Evolutionary conservation across 495 filamentous ascomycete species (phyloP), one percentile per base, ranked within the genome.

Genomic region (Aspergillus diversus): DNA sequence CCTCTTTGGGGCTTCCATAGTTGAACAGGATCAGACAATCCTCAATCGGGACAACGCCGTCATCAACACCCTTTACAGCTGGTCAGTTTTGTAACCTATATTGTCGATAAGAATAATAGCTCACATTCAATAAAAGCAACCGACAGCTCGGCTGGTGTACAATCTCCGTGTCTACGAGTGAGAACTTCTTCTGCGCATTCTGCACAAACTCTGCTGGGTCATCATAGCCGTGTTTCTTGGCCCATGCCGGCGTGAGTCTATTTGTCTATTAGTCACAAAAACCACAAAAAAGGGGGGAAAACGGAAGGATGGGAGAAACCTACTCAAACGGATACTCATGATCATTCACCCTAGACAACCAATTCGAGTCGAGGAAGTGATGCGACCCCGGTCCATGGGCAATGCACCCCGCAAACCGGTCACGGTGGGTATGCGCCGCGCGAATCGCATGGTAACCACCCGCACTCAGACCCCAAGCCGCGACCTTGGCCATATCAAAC

Each of bases 381-480:
- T 93, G 90, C 50, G 76, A 79, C 0, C 90, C 90, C 8, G 89
- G 89, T 0, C 90, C 90, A 71, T 90, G 86, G 32, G 89, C 88
- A n/a, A 92, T 82, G 16, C 74, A 79, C 0, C 89, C 90, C 0
- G 70, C 72, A 7, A 94, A 71, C 9, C 76, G 65, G 1, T 86
- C 77, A 17, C 76, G 73, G 69, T 92, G 90, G 53, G 88, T 92
- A 71, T 90, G 86, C 58, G 90, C 89, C 8, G 90, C 81, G 12
- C 91, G 82, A 37, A 91, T 83, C 13, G 89, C 90, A 73, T 93
- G 91, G 77, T 89, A 92, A 0, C 90, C 90, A 33, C 91, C 91
- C 4, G 84, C 84, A 70, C 87, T 90, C 55, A 92, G 81, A 0
- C 87, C 89, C 90, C 90, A 94, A 39, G 83, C 84, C 63, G 84